Base-by-base conservation (phyloP, 495 filamentous ascomycete genomes). In the Parathielavia hyrcaniae region DNA sequence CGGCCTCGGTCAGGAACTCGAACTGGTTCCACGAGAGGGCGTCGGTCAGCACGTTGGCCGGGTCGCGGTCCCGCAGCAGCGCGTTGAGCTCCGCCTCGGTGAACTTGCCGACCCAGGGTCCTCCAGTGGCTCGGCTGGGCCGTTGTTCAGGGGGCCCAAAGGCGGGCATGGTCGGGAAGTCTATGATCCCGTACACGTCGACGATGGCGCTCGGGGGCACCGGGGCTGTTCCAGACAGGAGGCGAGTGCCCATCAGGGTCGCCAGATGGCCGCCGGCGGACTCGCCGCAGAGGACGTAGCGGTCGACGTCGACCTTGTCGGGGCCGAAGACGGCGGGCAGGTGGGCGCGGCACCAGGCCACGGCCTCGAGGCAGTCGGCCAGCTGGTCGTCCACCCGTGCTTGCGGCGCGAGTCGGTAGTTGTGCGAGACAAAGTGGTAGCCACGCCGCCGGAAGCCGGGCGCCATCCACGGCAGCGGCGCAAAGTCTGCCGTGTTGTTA, bases 401-500 rank as follows among this genome's bases (percentile, higher is more conserved):
- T 44, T 70, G 68, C 17, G 68, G 68, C 1, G 57, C 64, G 5
- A 70, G 62, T 3, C 68, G 64, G 59, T 70, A 70, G 57, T 62
- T 70, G 66, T 65, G 66, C 7, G 66, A 65, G 35, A 69, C 55
- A 9, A 70, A 45, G 55, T 70, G 68, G 54, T 68, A 68, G 17
- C 62, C 64, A 7, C 59, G 59, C 32, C 50, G 14, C 17, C 60
- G 61, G 41, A 69, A 65, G 41, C 60, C 68, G 19, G 62, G 58
- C 1, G 19, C 22, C 50, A 70, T 46, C 68, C 66, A 69, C 4
- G 60, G 57, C 40, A 60, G 54, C 0, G 62, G 64, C 9, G 55
- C 47, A 20, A 59, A 65, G 46, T 70, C 58, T 55, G 48, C 16
- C 12, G 16, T 8, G 14, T 38, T 34, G 43, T 53, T 35, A 47